These are phyloP conservation scores for Larix sibirica DNA, from an alignment of 83 land plant genomes.

Conservation along the genomic window DNA sequence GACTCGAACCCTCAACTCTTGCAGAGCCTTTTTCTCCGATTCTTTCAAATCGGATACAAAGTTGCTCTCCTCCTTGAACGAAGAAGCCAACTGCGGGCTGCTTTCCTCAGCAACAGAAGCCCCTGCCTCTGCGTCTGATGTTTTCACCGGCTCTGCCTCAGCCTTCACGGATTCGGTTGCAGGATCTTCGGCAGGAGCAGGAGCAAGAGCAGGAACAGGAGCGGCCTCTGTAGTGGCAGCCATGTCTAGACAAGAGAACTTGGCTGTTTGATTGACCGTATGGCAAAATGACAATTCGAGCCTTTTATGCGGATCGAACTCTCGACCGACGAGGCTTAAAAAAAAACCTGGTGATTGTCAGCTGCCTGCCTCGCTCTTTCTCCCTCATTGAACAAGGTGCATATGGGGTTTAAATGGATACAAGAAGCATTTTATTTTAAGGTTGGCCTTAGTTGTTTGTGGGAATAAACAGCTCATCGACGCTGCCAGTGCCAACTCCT, in stretches of 20 bases:
- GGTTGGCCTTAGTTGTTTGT: not conserved
- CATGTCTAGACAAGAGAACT: not conserved
- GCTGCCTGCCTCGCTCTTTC: no score
- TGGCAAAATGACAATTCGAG: not conserved
- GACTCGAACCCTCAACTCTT: slow-evolving; percentile 34
- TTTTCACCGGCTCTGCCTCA: not conserved
- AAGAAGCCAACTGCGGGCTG: not conserved
- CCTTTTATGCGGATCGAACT: not conserved
- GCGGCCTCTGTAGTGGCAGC: slow-evolving; percentile 3
- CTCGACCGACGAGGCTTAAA: not conserved
- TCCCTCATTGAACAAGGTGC: not conserved
- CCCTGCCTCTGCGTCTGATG: not conserved
- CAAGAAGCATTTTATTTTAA: not conserved
- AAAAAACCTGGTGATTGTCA: not conserved
- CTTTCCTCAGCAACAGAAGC: not conserved
- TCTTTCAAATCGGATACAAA: slow-evolving; percentile 57
- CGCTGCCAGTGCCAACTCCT: slow-evolving; percentile 4
- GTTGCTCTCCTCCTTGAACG: slow-evolving; percentile 39
- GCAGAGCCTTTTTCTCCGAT: slow-evolving; percentile 48
- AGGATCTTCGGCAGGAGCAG: not conserved
- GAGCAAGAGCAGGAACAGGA: not conserved
- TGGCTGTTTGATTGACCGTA: not conserved
- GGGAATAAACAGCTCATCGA: slow-evolving; percentile 10
- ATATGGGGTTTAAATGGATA: not conserved
- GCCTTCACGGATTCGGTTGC: not conserved